These are phyloP conservation scores for Aureobasidium sp. DNA, from an alignment of 2,329 filamentous ascomycete genomes.

Conservation along the genomic window DNA sequence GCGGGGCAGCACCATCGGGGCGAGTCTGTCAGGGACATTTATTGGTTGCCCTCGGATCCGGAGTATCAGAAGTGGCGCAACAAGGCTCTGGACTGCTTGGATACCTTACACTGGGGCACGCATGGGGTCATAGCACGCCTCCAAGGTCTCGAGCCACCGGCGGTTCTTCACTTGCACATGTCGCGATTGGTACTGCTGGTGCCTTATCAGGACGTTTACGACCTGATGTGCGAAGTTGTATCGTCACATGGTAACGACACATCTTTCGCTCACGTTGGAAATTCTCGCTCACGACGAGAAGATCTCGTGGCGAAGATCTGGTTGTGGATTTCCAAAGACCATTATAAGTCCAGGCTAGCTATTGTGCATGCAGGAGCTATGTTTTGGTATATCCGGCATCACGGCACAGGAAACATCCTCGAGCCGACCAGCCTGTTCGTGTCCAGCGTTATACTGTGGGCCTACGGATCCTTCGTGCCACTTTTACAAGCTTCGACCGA, in stretches of 20 bases:
- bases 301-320: slow-evolving; percentile 16
- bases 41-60: slow-evolving; percentile 11
- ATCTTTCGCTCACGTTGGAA: not conserved
- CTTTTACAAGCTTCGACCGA: slow-evolving; percentile 6
- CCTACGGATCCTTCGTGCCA: slow-evolving; percentile 18
- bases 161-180: slow-evolving; percentile 18
- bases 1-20: not conserved
- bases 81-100: slow-evolving; percentile 18
- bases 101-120: slow-evolving; percentile 17
- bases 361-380: slow-evolving; percentile 19
- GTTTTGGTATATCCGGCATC: slow-evolving; percentile 19
- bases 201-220: slow-evolving; percentile 16
- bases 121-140: slow-evolving; percentile 17
- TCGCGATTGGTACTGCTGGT: slow-evolving; percentile 17
- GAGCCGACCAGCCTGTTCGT: slow-evolving; percentile 18
- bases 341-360: slow-evolving; percentile 18
- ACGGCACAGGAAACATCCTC: slow-evolving; percentile 15
- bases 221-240: slow-evolving; percentile 7
- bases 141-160: slow-evolving; percentile 16
- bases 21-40: slow-evolving; percentile 6
- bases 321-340: slow-evolving; percentile 18
- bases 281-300: slow-evolving; percentile 1
- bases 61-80: slow-evolving; percentile 18
- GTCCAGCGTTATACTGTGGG: slow-evolving; percentile 16
- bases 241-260: not conserved